phyloP scores from a whole-genome alignment of 75 land plant species.

The Pinus albicaulis region DNA sequence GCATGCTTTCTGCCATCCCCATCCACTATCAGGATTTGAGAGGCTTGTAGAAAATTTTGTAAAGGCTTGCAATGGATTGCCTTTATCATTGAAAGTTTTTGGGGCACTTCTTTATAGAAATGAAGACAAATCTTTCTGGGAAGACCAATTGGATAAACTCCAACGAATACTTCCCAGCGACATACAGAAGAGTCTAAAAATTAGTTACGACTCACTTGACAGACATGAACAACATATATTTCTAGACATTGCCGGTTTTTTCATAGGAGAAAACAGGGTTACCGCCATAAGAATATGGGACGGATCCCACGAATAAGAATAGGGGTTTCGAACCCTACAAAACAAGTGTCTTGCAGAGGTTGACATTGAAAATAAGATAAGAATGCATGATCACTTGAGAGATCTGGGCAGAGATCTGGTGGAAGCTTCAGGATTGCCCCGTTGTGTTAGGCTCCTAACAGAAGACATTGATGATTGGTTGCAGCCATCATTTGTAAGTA shows the following conservation, averaged over 20 bases:
- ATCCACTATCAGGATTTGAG: not conserved
- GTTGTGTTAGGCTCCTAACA: not conserved
- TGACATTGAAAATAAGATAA: not conserved
- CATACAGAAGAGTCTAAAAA: not conserved
- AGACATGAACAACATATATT: not conserved
- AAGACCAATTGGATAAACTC: not conserved
- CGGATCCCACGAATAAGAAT: not conserved
- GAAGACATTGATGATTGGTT: not conserved
- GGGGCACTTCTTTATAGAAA: not conserved
- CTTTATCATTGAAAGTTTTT: not conserved
- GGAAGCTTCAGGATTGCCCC: not conserved
- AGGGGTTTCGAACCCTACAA: not conserved
- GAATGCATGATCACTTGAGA: not conserved
- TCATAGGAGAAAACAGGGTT: not conserved
- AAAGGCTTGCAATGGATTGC: not conserved
- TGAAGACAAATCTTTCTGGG: not conserved
- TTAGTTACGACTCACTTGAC: conserved; percentile 1
- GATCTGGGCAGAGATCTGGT: not conserved
- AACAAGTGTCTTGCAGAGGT: not conserved
- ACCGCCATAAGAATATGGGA: not conserved
- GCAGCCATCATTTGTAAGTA: not conserved
- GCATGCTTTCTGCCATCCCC: not conserved
- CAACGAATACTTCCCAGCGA: not conserved
- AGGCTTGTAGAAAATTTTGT: not conserved
- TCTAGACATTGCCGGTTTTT: not conserved